Percentiles rank a stretch among this genome's conserved stretches.
phyloP scores from a whole-genome alignment of 176 grass and related monocot genomes.

The Tuctoria greenei region DNA sequence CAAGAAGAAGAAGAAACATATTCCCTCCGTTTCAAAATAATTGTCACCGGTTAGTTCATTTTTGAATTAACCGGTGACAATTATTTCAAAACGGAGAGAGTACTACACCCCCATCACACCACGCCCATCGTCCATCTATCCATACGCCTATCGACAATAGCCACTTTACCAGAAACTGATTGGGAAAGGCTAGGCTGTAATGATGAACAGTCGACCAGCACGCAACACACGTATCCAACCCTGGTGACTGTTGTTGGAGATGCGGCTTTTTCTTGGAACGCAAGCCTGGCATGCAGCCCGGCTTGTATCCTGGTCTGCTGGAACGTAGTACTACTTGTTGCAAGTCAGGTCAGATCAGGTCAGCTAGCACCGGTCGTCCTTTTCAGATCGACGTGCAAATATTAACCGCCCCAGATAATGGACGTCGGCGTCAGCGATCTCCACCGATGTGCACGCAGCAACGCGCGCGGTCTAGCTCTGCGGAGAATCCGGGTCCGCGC shows the following conservation, averaged over 20 bases:
- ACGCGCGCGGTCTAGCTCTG: neutral
- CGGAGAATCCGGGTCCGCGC: slow-evolving; percentile 26
- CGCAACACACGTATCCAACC: neutral
- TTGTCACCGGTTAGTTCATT: too few relatives aligned
- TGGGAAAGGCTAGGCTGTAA: neutral
- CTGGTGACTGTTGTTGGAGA: neutral
- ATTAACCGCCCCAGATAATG: slow-evolving; percentile 29
- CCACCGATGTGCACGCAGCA: slow-evolving; percentile 31
- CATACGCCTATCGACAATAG: neutral
- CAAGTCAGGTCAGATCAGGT: neutral
- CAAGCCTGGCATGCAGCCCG: slow-evolving; percentile 19
- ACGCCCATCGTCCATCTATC: neutral
- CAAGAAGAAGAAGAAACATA: neutral
- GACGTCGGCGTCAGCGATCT: slow-evolving; percentile 1
- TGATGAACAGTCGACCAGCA: neutral
- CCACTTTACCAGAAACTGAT: slow-evolving; percentile 14
- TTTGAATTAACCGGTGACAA: too few relatives aligned
- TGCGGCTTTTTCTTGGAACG: slow-evolving; percentile 30
- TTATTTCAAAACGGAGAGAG: too few relatives aligned
- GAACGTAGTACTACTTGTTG: neutral
- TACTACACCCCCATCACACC: neutral
- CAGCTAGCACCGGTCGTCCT: neutral
- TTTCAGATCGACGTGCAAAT: slow-evolving; percentile 39
- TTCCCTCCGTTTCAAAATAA: too few relatives aligned
- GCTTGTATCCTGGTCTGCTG: neutral